phyloP scores from a whole-genome alignment of 768 basidiomycete genomes.

The Russula ochroleuca region DNA sequence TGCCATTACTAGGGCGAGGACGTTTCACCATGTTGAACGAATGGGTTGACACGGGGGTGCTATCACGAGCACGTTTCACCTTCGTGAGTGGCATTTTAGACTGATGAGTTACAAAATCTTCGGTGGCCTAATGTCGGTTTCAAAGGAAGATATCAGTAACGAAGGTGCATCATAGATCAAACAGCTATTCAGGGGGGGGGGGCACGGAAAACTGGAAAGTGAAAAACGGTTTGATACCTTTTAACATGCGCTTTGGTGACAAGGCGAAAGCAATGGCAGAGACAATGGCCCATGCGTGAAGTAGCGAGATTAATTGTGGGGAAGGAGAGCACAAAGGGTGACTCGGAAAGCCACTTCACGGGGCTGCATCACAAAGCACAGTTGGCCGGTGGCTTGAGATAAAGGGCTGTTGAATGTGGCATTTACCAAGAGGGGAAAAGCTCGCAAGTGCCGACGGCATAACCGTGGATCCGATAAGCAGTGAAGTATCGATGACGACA shows the following conservation, averaged over 20 bases:
- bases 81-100: slow-evolving; percentile 1
- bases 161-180: background rate
- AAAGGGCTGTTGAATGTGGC: slow-evolving; percentile 13
- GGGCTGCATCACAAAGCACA: background rate
- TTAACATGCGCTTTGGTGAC: slow-evolving; percentile 6
- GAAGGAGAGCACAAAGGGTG: slow-evolving; percentile 1
- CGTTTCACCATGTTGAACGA: background rate
- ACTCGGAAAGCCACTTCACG: background rate
- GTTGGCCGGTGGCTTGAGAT: background rate
- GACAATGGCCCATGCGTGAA: background rate
- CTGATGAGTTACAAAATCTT: background rate
- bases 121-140: background rate
- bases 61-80: background rate
- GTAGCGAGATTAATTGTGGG: slow-evolving; percentile 1
- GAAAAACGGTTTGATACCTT: background rate
- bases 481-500: slow-evolving; percentile 1
- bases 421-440: background rate
- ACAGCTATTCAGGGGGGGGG: background rate
- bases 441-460: background rate
- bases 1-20: background rate
- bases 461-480: background rate
- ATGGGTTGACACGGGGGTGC: background rate
- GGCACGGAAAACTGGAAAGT: background rate
- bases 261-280: background rate
- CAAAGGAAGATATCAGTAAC: background rate